Evolutionary conservation across 1,139 yeast genomes (phyloP).

Genomic region (Candida anutae): DNA sequence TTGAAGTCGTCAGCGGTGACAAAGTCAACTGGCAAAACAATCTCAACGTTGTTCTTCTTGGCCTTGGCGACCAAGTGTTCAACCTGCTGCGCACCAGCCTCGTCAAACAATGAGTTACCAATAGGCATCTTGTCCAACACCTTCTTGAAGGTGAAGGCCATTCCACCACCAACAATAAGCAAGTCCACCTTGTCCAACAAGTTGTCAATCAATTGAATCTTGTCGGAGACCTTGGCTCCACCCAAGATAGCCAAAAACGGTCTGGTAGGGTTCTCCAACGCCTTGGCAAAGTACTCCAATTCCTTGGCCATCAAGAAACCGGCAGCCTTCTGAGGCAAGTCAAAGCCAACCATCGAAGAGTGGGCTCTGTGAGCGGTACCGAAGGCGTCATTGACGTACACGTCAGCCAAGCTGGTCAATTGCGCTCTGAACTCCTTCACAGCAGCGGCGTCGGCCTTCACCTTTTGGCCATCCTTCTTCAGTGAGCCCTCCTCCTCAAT

Average conservation of each 20-base stretch:
- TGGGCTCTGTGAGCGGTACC: slow-evolving; percentile 99
- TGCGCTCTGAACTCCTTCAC: slow-evolving; percentile 81
- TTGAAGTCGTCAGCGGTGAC: slow-evolving; percentile 90
- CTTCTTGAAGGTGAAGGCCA: slow-evolving; percentile 98
- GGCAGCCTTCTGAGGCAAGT: slow-evolving; percentile 88
- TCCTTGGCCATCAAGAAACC: slow-evolving; percentile 98
- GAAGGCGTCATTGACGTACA: slow-evolving; percentile 93
- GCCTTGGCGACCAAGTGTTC: slow-evolving; percentile 88
- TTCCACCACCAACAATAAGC: slow-evolving; percentile 96
- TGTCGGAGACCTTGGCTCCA: slow-evolving; percentile 97
- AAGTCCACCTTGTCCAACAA: slow-evolving; percentile 89
- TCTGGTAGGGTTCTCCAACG: slow-evolving; percentile 91
- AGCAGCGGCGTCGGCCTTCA: slow-evolving; percentile 77
- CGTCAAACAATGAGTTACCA: slow-evolving; percentile 86
- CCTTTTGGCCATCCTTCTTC: slow-evolving; percentile 81
- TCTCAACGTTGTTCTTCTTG: slow-evolving; percentile 84
- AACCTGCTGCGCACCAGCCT: slow-evolving; percentile 89
- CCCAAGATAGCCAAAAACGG: slow-evolving; percentile 97
- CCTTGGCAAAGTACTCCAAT: slow-evolving; percentile 92
- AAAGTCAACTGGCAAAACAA: slow-evolving; percentile 88
- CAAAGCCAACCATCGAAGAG: slow-evolving; percentile 95
- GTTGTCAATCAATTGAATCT: slow-evolving; percentile 95
- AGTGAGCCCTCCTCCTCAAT: slow-evolving; percentile 89
- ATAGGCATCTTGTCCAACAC: slow-evolving; percentile 75
- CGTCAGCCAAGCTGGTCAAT: slow-evolving; percentile 86